Evolutionary conservation across 2,329 filamentous ascomycete genomes (phyloP).

Genomic region (Diaporthe citri): DNA sequence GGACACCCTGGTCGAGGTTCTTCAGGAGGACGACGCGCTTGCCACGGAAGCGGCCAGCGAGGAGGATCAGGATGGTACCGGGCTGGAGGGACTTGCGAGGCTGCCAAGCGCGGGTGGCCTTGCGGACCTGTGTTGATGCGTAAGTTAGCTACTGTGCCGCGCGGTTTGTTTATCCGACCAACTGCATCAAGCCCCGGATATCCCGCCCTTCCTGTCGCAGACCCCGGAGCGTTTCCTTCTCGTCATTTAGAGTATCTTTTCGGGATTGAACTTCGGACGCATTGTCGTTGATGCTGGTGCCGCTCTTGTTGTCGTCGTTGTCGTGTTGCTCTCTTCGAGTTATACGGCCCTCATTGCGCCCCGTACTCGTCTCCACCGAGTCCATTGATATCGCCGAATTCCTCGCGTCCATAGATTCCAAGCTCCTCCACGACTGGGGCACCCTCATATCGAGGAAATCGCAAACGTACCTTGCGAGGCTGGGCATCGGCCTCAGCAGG

Average conservation of each 20-base stretch:
- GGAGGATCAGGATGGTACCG: slow-evolving; percentile 97
- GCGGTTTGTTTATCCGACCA: slow-evolving; percentile 6
- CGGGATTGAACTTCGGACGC: not conserved
- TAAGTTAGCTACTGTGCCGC: slow-evolving; percentile 46
- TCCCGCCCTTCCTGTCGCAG: slow-evolving; percentile 2
- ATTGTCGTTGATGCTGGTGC: not conserved
- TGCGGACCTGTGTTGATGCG: slow-evolving; percentile 80
- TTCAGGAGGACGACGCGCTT: slow-evolving; percentile 99
- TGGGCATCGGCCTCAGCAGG: slow-evolving; percentile 90
- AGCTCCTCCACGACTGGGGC: slow-evolving; percentile 18
- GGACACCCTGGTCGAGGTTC: slow-evolving; percentile 95
- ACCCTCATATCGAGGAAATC: slow-evolving; percentile 45
- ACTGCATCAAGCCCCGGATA: slow-evolving; percentile 1
- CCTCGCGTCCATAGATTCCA: slow-evolving; percentile 34
- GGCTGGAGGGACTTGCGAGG: slow-evolving; percentile 91
- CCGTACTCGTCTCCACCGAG: not conserved
- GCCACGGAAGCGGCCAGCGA: slow-evolving; percentile 99
- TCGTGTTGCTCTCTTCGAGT: not conserved
- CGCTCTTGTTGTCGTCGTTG: not conserved
- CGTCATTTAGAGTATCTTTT: not conserved
- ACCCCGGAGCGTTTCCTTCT: not conserved
- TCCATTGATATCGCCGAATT: not conserved
- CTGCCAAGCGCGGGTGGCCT: slow-evolving; percentile 89
- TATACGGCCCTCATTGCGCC: slow-evolving; percentile 8
- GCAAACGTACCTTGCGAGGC: slow-evolving; percentile 90